Base-by-base conservation (phyloP, 805 yeast species). In the Lipomyces yamanashiensis region DNA sequence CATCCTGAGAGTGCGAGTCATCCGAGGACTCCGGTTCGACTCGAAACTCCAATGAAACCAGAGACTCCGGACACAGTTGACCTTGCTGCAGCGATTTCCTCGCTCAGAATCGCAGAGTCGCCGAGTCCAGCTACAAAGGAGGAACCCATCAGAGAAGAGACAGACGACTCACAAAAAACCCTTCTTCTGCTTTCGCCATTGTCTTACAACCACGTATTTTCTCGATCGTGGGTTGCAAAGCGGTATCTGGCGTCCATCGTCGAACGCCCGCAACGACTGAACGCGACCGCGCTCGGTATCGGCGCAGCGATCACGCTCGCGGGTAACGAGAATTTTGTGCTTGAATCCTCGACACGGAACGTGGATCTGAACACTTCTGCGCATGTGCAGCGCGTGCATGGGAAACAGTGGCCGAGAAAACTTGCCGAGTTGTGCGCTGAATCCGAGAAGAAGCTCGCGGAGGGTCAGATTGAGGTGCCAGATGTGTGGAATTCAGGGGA, bases 401-500 rank as follows among this genome's bases (percentile, higher is more conserved):
- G 96, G 1, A 74, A 75, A n/a, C 80, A 83, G 47, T 90, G 95
- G 93, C 89, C 90, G 2, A 76, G 80, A 34, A 79, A 82, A 62
- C 75, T 90, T 21, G 76, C 81, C 61, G 81, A 83, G 58, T 73
- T 89, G 19, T 88, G 95, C 73, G 72, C 78, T 19, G 84, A 81
- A 33, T 84, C 90, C n/a, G 82, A 81, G 52, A 79, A 72, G 0
- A 86, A 86, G 71, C 77, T 89, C 49, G 75, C 74, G 9, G 74
- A 78, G 0, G 83, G 84, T 19, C 78, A 84, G 70, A 70, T 89
- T 2, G 96, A 90, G 74, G 91, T 89, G 1, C 96, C 96, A 0
- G 87, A 83, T 6, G 83, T 82, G 44, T 90, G 96, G 96, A 88
- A 89, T 63, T 82, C 88, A 1, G 95, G 95, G 13, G 96, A 90